Base-by-base conservation (phyloP, 257 asterid genomes). In the Anisodus tanguticus region DNA sequence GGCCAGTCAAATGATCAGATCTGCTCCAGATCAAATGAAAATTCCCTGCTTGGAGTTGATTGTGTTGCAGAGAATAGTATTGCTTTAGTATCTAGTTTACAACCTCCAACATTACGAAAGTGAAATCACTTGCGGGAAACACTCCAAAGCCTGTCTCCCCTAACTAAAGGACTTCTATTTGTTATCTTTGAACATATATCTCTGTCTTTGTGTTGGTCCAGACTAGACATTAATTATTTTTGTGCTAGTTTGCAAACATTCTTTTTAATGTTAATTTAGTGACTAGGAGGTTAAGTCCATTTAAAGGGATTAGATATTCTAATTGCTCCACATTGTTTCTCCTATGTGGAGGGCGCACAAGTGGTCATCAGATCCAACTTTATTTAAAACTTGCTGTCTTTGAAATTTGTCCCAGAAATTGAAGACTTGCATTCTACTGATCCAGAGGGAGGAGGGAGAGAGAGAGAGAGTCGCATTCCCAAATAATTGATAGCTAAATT, bases 211-310 rank as follows among this genome's bases (percentile, higher is more conserved):
- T 53, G 45, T 53, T 76, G 62, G 47, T 76, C 49, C 64, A 26
- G 43, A 26, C 3, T 31, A 76, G 26, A 53, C 49, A 3, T 7
- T 7, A 77, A 22, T 26, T 77, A 22, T 53, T 77, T 22, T 13
- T 16, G 49, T 53, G 63, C 63, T 77, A 77, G 64, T 77, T 41
- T 77, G 64, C 81, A 77, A 26, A 77, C 63, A 11, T 76, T 76
- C 6, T 5, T 77, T 53, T 13, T 53, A 13, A 77, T 51, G 47
- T 77, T 77, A 49, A 19, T 51, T 53, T 77, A 26, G 47, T 53
- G 64, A 53, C 43, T 53, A 53, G 4, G 47, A 77, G 63, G 49
- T 35, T 53, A 77, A 77, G 81, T 35, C 7, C 41, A 7, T 53
- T 53, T 77, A 71, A n/a, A 71, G 43, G 79, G 26, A 35, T 77